phyloP scores from a whole-genome alignment of 1,284 basidiomycete species.

The Macrocystidia cucumis region DNA sequence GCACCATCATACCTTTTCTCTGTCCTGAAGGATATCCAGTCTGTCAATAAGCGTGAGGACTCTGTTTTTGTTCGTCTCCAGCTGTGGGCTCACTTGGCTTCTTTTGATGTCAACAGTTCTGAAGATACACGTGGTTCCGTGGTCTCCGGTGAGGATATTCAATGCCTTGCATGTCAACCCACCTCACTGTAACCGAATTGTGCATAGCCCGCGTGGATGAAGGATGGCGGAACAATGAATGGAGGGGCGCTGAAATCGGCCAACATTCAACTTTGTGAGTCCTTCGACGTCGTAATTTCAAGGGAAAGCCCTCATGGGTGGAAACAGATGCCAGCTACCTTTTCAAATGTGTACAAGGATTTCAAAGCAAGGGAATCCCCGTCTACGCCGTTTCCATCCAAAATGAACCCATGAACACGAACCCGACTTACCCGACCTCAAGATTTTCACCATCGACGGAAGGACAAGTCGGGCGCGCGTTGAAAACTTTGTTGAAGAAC shows the following conservation, averaged over 20 bases:
- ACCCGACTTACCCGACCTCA: constrained; percentile 45
- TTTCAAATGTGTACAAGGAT: constrained; percentile 45
- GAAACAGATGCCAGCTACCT: constrained; percentile 43
- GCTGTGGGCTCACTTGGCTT: background rate
- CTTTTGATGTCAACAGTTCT: too few relatives aligned
- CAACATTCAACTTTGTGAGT: constrained; percentile 26
- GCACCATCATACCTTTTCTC: constrained; percentile 43
- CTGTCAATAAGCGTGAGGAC: constrained; percentile 28
- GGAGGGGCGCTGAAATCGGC: constrained; percentile 35
- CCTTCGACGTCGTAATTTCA: constrained; percentile 18
- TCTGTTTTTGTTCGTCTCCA: background rate
- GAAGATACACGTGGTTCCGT: constrained; percentile 41
- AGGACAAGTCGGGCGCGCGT: constrained; percentile 34
- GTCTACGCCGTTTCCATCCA: constrained; percentile 37
- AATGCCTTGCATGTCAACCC: background rate
- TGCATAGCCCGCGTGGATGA: constrained; percentile 49
- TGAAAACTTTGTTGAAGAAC: constrained; percentile 39
- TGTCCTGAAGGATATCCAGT: constrained; percentile 39
- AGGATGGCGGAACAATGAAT: constrained; percentile 37
- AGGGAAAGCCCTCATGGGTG: background rate
- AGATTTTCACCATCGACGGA: constrained; percentile 32
- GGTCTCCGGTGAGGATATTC: constrained; percentile 38
- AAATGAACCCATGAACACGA: constrained; percentile 47
- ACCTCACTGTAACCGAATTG: background rate
- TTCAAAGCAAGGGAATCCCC: constrained; percentile 36